Evolutionary conservation across 1,284 basidiomycete genomes (phyloP).

Genomic region (Schizophyllum amplum): DNA sequence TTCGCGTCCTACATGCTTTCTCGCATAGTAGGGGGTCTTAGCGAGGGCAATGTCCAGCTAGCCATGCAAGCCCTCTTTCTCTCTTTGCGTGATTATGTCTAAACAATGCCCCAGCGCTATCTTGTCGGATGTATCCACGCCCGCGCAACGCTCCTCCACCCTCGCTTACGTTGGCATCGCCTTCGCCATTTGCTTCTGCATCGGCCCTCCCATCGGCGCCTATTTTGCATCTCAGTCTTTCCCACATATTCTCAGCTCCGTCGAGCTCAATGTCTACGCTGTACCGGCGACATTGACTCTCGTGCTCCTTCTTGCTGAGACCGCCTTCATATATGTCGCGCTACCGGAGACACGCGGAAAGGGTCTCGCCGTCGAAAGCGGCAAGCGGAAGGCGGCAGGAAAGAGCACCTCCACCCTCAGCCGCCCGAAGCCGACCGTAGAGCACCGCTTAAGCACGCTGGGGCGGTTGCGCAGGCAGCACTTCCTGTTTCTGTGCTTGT

Average conservation of each 20-base stretch:
- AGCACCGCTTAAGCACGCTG: conserved; percentile 44
- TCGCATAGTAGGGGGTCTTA: conserved; percentile 80
- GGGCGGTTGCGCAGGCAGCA: conserved; percentile 58
- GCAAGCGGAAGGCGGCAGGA: conserved; percentile 11
- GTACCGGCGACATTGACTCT: conserved; percentile 75
- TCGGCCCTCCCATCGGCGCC: conserved; percentile 77
- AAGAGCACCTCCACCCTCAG: conserved; percentile 13
- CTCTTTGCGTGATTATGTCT: background rate
- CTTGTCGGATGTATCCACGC: conserved; percentile 79
- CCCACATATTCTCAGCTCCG: conserved; percentile 44
- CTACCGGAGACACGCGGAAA: conserved; percentile 72
- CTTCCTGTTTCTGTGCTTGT: conserved; percentile 77
- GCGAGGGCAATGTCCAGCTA: conserved; percentile 81
- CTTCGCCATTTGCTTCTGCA: conserved; percentile 87
- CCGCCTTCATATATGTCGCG: conserved; percentile 61
- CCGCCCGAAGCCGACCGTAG: conserved; percentile 27
- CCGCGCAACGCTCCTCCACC: conserved; percentile 69
- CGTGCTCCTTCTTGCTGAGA: conserved; percentile 61
- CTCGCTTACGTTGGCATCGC: conserved; percentile 91
- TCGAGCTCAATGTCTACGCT: conserved; percentile 79
- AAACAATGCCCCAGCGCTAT: conserved; percentile 53
- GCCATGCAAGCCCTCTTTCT: conserved; percentile 50
- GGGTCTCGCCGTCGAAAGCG: conserved; percentile 18
- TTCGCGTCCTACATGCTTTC: conserved; percentile 87
- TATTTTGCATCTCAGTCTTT: conserved; percentile 72